Base-by-base conservation (phyloP, 371 early-diverging fungal genomes). In the Lichtheimia ramosa region DNA sequence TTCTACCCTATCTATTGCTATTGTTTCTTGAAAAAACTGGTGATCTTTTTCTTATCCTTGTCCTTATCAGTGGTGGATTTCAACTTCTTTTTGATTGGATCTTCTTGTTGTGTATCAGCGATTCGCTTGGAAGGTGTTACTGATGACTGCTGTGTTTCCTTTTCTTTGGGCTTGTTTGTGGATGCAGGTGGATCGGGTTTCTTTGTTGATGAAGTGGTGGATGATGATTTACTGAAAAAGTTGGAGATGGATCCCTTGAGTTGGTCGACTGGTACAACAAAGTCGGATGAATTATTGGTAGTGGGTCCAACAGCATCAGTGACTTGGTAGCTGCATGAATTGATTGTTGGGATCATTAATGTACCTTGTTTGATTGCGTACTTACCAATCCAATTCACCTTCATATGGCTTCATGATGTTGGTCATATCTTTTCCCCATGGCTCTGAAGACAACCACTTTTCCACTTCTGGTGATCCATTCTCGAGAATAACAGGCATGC, bases 401-500 rank as follows among this genome's bases (percentile, higher is more conserved):
- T 79, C 65, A 50, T 69, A 80, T n/a, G 91, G 85, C 48, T 77
- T 75, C 53, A 88, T 59, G 51, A 91, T 56, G 0, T 64, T 41
- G 18, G 63, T 66, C 2, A 83, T 66, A 16, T 72, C 52, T 0
- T 64, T 42, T 15, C 60, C 59, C 79, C 87, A 87, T 0, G 56
- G 48, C 3, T 63, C 27, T 15, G 72, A 74, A 60, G 88, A 82
- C n/a, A 91, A 61, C 92, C 92, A 91, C 13, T 39, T 41, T 13
- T 70, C 63, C 18, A 79, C 66, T 20, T 78, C 82, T 23, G 73
- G 60, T 7, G 59, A 66, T 25, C 74, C 75, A 14, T 78, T 64
- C 13, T 81, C 70, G 24, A 90, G 68, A 54, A 91, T 82, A 27
- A 87, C 89, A 15, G 92, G 92, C 88, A 91, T 89, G 1, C 92